Evolutionary conservation across 2,329 filamentous ascomycete species (phyloP).

Genomic region (Corinectria fuckeliana): DNA sequence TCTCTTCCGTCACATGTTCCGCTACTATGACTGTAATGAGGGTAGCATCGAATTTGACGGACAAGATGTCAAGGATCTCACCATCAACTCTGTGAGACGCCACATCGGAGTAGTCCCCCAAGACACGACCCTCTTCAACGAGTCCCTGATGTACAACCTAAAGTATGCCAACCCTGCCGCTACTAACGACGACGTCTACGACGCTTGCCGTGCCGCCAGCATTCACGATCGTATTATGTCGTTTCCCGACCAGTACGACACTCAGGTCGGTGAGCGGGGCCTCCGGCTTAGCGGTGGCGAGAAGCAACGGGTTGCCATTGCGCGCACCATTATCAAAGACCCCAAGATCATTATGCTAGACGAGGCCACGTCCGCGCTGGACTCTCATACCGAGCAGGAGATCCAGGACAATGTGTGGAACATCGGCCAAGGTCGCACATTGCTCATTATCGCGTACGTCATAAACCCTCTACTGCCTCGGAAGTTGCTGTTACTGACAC

Average conservation of each 20-base stretch:
- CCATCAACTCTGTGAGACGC: constrained; percentile 89
- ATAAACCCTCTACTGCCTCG: background rate
- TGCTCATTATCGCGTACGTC: constrained; percentile 90
- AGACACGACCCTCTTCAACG: constrained; percentile 94
- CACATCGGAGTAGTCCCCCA: constrained; percentile 97
- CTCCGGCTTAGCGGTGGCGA: constrained; percentile 88
- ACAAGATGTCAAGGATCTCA: constrained; percentile 81
- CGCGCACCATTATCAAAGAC: constrained; percentile 89
- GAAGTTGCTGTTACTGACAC: constrained; percentile 26
- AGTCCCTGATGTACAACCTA: constrained; percentile 93
- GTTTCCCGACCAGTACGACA: constrained; percentile 87
- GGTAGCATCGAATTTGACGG: constrained; percentile 87
- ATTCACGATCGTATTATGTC: constrained; percentile 92
- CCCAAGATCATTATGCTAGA: constrained; percentile 92
- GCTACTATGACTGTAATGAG: constrained; percentile 87
- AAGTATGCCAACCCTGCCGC: constrained; percentile 85
- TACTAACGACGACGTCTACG: constrained; percentile 80
- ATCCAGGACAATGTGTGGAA: constrained; percentile 87
- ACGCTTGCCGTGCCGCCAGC: constrained; percentile 83
- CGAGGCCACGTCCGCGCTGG: constrained; percentile 89
- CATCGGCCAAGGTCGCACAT: constrained; percentile 83
- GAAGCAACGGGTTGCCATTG: constrained; percentile 93
- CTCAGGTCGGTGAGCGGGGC: constrained; percentile 90
- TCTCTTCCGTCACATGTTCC: constrained; percentile 92
- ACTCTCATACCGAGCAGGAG: constrained; percentile 91